phyloP scores from a whole-genome alignment of 176 grass and related monocot genomes.

The Elaeis guineensis region DNA sequence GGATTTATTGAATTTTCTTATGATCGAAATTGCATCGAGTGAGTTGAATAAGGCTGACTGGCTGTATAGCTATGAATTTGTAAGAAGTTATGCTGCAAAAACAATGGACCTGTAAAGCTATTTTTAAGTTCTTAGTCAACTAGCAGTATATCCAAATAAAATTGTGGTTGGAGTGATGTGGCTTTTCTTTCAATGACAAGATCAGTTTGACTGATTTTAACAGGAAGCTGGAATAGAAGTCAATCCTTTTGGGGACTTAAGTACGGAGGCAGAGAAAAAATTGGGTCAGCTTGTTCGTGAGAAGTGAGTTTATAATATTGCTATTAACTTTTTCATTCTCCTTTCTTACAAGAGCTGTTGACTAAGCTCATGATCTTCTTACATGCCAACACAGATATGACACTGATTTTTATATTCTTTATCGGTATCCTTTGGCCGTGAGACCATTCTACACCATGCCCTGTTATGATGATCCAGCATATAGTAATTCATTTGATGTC shows the following conservation, averaged over 20 bases:
- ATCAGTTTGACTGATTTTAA: slow-evolving; percentile 18
- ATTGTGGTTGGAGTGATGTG: too few relatives aligned
- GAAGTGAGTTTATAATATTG: slow-evolving; percentile 39
- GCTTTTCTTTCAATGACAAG: background rate
- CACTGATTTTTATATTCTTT: slow-evolving; percentile 88
- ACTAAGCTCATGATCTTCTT: background rate
- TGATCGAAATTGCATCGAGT: too few relatives aligned
- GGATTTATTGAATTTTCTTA: too few relatives aligned
- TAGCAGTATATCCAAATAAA: background rate
- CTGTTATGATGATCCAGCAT: slow-evolving; percentile 61
- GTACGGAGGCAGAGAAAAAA: slow-evolving; percentile 88
- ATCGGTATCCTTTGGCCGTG: slow-evolving; percentile 76
- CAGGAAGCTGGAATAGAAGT: slow-evolving; percentile 88
- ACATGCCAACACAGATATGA: slow-evolving; percentile 45
- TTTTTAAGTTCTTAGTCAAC: too few relatives aligned
- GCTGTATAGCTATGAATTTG: too few relatives aligned
- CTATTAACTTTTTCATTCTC: background rate
- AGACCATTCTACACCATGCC: slow-evolving; percentile 98
- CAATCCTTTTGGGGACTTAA: slow-evolving; percentile 84
- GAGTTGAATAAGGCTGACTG: too few relatives aligned
- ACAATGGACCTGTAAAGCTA: too few relatives aligned
- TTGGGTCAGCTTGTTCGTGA: slow-evolving; percentile 72
- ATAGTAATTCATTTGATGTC: slow-evolving; percentile 95
- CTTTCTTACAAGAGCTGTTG: too few relatives aligned
- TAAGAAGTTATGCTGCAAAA: too few relatives aligned